Percentiles rank a stretch among this genome's conserved stretches.
phyloP scores from a whole-genome alignment of 495 filamentous ascomycete species.

The Pyrenula massariospora region DNA sequence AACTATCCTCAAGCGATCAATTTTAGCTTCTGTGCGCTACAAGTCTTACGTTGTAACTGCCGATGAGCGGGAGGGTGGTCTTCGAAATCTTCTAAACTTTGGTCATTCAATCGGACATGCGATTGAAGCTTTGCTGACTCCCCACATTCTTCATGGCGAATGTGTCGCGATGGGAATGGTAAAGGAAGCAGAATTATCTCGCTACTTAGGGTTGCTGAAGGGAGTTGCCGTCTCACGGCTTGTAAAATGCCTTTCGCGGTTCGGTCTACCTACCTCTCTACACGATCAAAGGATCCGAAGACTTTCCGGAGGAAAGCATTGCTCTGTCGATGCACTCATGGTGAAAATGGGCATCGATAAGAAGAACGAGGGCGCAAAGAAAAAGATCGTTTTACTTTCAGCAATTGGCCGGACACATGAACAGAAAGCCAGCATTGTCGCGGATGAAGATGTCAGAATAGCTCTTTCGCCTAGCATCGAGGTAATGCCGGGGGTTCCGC shows the following conservation, averaged over 20 bases:
- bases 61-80: slow-evolving; percentile 88
- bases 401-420: slow-evolving; percentile 83
- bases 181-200: slow-evolving; percentile 86
- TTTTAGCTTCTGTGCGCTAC: slow-evolving; percentile 76
- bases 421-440: slow-evolving; percentile 73
- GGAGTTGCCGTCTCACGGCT: slow-evolving; percentile 81
- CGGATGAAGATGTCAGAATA: slow-evolving; percentile 74
- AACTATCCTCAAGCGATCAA: slow-evolving; percentile 70
- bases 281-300: slow-evolving; percentile 75
- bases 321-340: slow-evolving; percentile 79
- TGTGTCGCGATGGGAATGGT: slow-evolving; percentile 97
- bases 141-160: slow-evolving; percentile 91
- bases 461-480: slow-evolving; percentile 72
- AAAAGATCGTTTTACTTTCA: slow-evolving; percentile 92
- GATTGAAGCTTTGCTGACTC: slow-evolving; percentile 88
- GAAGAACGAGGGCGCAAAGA: slow-evolving; percentile 93
- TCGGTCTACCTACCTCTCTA: slow-evolving; percentile 78
- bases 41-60: slow-evolving; percentile 89
- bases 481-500: slow-evolving; percentile 56
- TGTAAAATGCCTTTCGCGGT: slow-evolving; percentile 85
- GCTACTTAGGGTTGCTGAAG: slow-evolving; percentile 78
- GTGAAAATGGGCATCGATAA: slow-evolving; percentile 96
- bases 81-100: slow-evolving; percentile 93
- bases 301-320: slow-evolving; percentile 76
- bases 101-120: slow-evolving; percentile 98